Percentiles rank a stretch among this genome's conserved stretches.
Conservation (phyloP, 2,329 filamentous ascomycete genomes). For the Cercospora berteroae region DNA sequence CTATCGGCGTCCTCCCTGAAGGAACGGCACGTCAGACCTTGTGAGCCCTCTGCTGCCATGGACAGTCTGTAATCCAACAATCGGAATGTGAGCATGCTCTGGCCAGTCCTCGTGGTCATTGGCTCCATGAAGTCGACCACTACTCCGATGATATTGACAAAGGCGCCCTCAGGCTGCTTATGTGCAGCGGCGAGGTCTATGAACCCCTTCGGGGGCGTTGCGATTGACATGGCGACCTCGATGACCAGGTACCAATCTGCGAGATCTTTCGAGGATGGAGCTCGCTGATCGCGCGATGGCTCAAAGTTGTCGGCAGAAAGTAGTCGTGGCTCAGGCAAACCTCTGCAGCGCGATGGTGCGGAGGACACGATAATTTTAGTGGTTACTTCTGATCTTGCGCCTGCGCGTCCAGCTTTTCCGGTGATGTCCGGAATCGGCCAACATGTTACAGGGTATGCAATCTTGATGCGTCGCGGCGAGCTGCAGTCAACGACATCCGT, state of each 20-base stretch:
- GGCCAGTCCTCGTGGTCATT: constrained; percentile 48
- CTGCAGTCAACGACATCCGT: not conserved
- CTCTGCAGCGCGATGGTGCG: not conserved
- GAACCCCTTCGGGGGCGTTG: constrained; percentile 27
- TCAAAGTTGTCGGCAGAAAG: not conserved
- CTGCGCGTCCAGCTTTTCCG: not conserved
- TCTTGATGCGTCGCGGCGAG: not conserved
- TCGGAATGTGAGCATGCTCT: constrained; percentile 38
- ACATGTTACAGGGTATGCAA: not conserved
- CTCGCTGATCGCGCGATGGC: not conserved
- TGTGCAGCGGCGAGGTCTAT: constrained; percentile 29
- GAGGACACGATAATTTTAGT: not conserved
- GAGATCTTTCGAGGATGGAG: not conserved
- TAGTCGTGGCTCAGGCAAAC: not conserved
- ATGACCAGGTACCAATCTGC: not conserved
- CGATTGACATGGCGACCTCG: not conserved
- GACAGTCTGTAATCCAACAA: constrained; percentile 39
- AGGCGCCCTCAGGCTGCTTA: constrained; percentile 19
- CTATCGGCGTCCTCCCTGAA: constrained; percentile 52
- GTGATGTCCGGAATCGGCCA: not conserved
- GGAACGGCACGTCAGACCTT: constrained; percentile 52
- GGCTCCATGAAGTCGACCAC: constrained; percentile 64
- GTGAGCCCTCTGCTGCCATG: constrained; percentile 16
- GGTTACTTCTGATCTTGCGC: not conserved
- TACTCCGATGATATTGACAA: constrained; percentile 66